These are phyloP conservation scores for barrel medic (Medicago truncatula) DNA, from an alignment of 306 rosid genomes.

Conservation along the genomic window MtrunA17r5.0-ANR NC_053048.1:38096001-38096500, in stretches of 20 bases:
- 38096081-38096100: constrained; percentile 73
- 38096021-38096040: constrained; percentile 79
- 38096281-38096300: constrained; percentile 87
- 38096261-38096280: constrained; percentile 78
- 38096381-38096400: constrained; percentile 67
- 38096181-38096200: constrained; percentile 70
- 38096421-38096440: constrained; percentile 84
- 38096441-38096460: constrained; percentile 87
- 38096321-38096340: constrained; percentile 82
- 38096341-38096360: constrained; percentile 71
- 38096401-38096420: constrained; percentile 79
- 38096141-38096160: constrained; percentile 81
- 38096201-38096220: constrained; percentile 62
- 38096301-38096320: constrained; percentile 80
- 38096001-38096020: constrained; percentile 65
- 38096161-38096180: constrained; percentile 77
- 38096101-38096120: constrained; percentile 76
- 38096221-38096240: constrained; percentile 68
- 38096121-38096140: constrained; percentile 82
- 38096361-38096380: constrained; percentile 83
- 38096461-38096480: constrained; percentile 82
- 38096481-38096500: constrained; percentile 87
- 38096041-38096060: constrained; percentile 75
- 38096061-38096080: constrained; percentile 71
- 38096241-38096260: constrained; percentile 82